A percentile compares a stretch with the other conserved stretches of the same genome.
Conservation (phyloP, 306 rosid species). For the Fragaria vesca region DNA sequence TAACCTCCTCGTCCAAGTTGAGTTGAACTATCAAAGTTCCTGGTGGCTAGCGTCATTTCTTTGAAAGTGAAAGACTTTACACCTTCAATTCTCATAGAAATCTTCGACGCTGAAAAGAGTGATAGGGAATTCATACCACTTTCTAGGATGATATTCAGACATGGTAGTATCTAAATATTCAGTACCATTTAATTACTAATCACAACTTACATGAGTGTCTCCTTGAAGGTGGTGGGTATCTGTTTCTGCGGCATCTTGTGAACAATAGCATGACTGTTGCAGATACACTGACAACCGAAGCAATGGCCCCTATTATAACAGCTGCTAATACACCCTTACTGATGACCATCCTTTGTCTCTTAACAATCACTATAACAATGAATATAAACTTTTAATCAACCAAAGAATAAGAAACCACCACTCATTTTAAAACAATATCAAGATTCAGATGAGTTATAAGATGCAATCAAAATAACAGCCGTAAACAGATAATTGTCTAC, state of each 20-base stretch:
- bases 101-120: conserved; percentile 52
- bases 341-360: conserved; percentile 23
- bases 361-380: conserved; percentile 32
- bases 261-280: conserved; percentile 45
- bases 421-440: background rate
- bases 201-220: conserved; percentile 53
- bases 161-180: conserved; percentile 12
- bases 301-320: conserved; percentile 44
- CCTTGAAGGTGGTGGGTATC: conserved; percentile 37
- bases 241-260: conserved; percentile 37
- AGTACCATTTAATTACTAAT: background rate
- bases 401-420: conserved; percentile 19
- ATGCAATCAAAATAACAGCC: background rate
- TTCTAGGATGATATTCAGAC: conserved; percentile 18
- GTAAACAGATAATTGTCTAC: background rate
- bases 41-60: conserved; percentile 71
- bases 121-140: conserved; percentile 18
- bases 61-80: conserved; percentile 63
- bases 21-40: conserved; percentile 51
- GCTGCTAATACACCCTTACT: conserved; percentile 41
- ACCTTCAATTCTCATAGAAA: conserved; percentile 67
- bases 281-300: conserved; percentile 37
- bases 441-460: background rate
- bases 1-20: conserved; percentile 94
- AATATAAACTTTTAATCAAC: conserved; percentile 10